Percentiles rank a stretch among this genome's conserved stretches.
phyloP scores from a whole-genome alignment of 2,329 filamentous ascomycete genomes.

The Colletotrichum spaethianum region DNA sequence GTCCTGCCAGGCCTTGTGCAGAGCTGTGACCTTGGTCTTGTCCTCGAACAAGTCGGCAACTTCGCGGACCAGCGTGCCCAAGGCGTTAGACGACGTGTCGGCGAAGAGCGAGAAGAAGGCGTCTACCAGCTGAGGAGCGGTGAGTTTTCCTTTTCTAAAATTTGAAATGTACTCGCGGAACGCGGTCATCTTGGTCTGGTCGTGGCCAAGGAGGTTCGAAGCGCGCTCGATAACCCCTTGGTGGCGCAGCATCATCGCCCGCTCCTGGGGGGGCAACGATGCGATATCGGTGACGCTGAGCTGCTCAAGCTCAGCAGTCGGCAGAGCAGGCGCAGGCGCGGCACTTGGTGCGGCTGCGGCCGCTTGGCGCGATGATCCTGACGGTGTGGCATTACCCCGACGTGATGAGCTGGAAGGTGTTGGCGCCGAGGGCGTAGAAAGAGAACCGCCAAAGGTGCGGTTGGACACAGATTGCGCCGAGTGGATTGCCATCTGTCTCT shows the following conservation, averaged over 20 bases:
- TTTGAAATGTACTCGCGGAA: slow-evolving; percentile 87
- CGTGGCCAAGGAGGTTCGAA: slow-evolving; percentile 83
- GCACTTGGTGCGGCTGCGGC: slow-evolving; percentile 41
- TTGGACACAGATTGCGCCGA: slow-evolving; percentile 85
- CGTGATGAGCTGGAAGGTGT: slow-evolving; percentile 46
- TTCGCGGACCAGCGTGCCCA: slow-evolving; percentile 92
- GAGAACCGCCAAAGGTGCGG: slow-evolving; percentile 87
- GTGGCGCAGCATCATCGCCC: slow-evolving; percentile 85
- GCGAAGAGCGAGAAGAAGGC: slow-evolving; percentile 87
- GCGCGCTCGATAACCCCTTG: slow-evolving; percentile 89
- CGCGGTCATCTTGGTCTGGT: slow-evolving; percentile 78
- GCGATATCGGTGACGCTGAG: slow-evolving; percentile 65
- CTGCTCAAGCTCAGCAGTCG: slow-evolving; percentile 60
- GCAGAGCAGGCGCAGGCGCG: slow-evolving; percentile 41
- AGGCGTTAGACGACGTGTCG: slow-evolving; percentile 82
- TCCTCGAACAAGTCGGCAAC: slow-evolving; percentile 95
- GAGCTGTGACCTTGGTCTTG: slow-evolving; percentile 76
- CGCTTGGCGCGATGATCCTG: slow-evolving; percentile 30
- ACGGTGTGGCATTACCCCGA: slow-evolving; percentile 35
- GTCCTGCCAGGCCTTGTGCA: slow-evolving; percentile 92
- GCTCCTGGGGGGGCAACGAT: slow-evolving; percentile 80
- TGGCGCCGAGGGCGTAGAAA: slow-evolving; percentile 69
- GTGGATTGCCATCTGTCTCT: slow-evolving; percentile 92
- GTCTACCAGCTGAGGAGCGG: slow-evolving; percentile 85
- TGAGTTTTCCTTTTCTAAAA: slow-evolving; percentile 79